Evolutionary conservation across 129 eudicot genomes (phyloP).

Genomic region (Chrysanthemum lavandulifolium): DNA sequence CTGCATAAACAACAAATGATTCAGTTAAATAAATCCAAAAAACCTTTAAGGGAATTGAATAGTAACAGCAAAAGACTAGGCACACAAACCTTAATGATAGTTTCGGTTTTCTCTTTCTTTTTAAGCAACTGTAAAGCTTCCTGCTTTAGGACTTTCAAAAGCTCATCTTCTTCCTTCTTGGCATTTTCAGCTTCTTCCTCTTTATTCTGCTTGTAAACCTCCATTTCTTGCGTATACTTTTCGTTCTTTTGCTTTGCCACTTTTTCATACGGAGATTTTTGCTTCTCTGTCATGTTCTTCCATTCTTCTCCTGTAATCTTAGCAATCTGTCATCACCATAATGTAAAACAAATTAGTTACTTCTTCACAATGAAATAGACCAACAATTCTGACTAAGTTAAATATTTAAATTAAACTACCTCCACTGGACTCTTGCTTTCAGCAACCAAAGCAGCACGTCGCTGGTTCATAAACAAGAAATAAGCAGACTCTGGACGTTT

Average conservation of each 20-base stretch:
- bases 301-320: constrained; percentile 88
- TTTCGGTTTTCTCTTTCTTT: constrained; percentile 90
- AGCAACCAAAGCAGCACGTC: constrained; percentile 58
- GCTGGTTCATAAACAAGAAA: constrained; percentile 71
- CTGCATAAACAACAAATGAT: constrained; percentile 25
- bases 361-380: neutral
- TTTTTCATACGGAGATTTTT: constrained; percentile 61
- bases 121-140: constrained; percentile 94
- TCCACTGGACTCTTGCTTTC: constrained; percentile 64
- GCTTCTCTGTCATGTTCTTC: constrained; percentile 81
- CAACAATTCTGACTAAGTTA: neutral
- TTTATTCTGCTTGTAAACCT: constrained; percentile 74
- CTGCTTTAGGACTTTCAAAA: constrained; percentile 70
- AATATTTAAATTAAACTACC: constrained; percentile 32
- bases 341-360: constrained; percentile 12
- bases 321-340: constrained; percentile 44
- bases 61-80: neutral
- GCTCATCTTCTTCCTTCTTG: constrained; percentile 73
- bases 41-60: neutral
- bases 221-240: constrained; percentile 71
- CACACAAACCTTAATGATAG: constrained; percentile 66
- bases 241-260: constrained; percentile 65
- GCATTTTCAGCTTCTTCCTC: constrained; percentile 71
- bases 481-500: constrained; percentile 88
- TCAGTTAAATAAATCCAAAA: neutral